Base-by-base conservation (phyloP, 106 monocot species). In the Acanthochlamys bracteata region DNA sequence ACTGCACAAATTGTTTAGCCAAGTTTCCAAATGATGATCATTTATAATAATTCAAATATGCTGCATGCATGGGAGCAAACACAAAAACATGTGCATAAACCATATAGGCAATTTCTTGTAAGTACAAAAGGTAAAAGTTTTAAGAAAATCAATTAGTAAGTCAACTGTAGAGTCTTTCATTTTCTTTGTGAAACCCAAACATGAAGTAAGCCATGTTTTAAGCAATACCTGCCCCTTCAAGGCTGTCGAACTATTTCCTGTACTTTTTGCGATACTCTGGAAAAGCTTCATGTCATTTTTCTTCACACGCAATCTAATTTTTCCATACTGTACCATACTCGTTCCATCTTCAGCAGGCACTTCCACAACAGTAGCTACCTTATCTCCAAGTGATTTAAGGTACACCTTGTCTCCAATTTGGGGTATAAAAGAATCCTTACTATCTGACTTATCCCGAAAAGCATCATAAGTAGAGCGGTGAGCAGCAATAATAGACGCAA, bases 371-470 rank as follows among this genome's bases (percentile, higher is more conserved):
- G 63, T 82, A 55, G 84, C 84, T 42, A 80, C 20, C 65, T 74
- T 92, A 55, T 68, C 72, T 43, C 92, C 92, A 42, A 92, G 80
- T n/a, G 75, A 69, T 61, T 71, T 82, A 33, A 92, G 77, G 45
- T 57, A 71, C 17, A 92, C 92, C 62, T 66, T 74, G 11, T 88
- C 92, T 70, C 92, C 92, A 71, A 92, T 55, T 74, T 84, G 69
- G 24, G 80, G 79, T 40, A 68, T 25, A 67, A 76, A 82, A 52
- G 69, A 70, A 68, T 25, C 71, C 4, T 47, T 1, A 8, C 43
- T 25, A 1, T 55, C 54, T n/a, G 41, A 54, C 62, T 69, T 64
- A 53, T 68, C 68, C 21, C 41, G 9, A 46, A 57, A 42, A 10
- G 57, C 41, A 55, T 65, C 64, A 60, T 61, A 67, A 59, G 14